Evolutionary conservation across 2,329 filamentous ascomycete species (phyloP).

Genomic region (Aureobasidium zeae): DNA sequence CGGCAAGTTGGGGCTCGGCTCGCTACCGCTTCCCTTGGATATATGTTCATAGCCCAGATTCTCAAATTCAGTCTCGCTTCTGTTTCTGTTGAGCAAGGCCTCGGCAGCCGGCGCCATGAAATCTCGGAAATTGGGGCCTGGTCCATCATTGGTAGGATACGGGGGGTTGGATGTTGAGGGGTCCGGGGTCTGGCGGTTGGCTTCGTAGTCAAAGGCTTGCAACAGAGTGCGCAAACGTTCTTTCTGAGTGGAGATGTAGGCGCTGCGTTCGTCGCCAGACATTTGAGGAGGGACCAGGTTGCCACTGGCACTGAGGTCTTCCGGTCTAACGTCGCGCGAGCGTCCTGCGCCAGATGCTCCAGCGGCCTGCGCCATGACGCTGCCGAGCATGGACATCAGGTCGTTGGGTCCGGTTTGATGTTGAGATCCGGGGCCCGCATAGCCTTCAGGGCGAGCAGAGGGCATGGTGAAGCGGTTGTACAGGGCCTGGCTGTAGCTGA

Average conservation of each 20-base stretch:
- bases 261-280: conserved; percentile 57
- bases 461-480: conserved; percentile 83
- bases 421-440: conserved; percentile 30
- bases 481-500: conserved; percentile 67
- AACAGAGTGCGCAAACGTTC: conserved; percentile 67
- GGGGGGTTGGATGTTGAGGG: conserved; percentile 3
- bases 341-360: conserved; percentile 25
- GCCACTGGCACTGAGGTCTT: conserved; percentile 48
- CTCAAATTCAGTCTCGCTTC: conserved; percentile 82
- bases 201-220: conserved; percentile 70
- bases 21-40: conserved; percentile 20
- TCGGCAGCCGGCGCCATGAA: conserved; percentile 29
- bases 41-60: conserved; percentile 30
- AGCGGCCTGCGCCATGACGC: conserved; percentile 52
- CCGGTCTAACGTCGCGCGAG: conserved; percentile 34
- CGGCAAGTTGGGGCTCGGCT: conserved; percentile 16
- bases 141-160: conserved; percentile 4
- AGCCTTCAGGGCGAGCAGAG: conserved; percentile 48
- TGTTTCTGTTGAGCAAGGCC: conserved; percentile 60
- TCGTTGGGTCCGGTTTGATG: conserved; percentile 41
- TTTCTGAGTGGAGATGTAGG: conserved; percentile 68
- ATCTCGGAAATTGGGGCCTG: conserved; percentile 5
- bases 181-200: conserved; percentile 35
- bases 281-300: conserved; percentile 64
- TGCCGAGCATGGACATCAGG: conserved; percentile 68